Conservation (phyloP, 2,329 filamentous ascomycete species). For the Cryphonectria radicalis region DNA sequence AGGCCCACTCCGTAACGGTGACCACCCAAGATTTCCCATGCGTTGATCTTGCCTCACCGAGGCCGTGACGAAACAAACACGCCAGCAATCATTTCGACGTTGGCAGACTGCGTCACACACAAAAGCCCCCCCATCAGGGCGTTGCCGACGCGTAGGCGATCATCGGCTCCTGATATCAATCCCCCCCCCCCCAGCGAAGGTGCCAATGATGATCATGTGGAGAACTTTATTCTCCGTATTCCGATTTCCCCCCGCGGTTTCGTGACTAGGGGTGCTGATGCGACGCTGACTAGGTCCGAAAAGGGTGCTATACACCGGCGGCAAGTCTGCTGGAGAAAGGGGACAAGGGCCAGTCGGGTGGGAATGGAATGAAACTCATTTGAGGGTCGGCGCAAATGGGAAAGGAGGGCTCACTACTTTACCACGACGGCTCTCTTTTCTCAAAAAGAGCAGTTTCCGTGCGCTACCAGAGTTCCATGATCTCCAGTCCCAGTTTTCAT, state of each 20-base stretch:
- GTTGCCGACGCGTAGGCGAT: neutral
- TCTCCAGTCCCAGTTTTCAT: neutral
- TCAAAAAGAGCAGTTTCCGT: neutral
- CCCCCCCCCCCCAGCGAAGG: neutral
- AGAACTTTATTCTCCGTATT: slow-evolving; percentile 9
- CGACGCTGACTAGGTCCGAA: slow-evolving; percentile 6
- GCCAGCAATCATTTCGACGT: neutral
- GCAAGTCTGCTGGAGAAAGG: neutral
- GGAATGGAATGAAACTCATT: slow-evolving; percentile 5
- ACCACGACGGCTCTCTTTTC: neutral
- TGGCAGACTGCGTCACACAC: neutral
- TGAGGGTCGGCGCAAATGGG: slow-evolving; percentile 5
- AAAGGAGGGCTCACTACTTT: neutral
- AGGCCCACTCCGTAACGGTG: neutral
- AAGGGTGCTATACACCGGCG: neutral
- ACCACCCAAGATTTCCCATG: neutral
- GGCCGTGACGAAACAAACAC: neutral
- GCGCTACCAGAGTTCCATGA: neutral
- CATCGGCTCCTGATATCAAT: neutral
- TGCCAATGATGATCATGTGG: slow-evolving; percentile 2
- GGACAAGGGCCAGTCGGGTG: neutral
- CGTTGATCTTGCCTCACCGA: neutral
- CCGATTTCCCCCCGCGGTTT: slow-evolving; percentile 10
- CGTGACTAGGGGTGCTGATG: slow-evolving; percentile 3
- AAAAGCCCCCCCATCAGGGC: neutral